Evolutionary conservation across 257 asterid species (phyloP).

Genomic region (Nicotiana attenuata): DNA sequence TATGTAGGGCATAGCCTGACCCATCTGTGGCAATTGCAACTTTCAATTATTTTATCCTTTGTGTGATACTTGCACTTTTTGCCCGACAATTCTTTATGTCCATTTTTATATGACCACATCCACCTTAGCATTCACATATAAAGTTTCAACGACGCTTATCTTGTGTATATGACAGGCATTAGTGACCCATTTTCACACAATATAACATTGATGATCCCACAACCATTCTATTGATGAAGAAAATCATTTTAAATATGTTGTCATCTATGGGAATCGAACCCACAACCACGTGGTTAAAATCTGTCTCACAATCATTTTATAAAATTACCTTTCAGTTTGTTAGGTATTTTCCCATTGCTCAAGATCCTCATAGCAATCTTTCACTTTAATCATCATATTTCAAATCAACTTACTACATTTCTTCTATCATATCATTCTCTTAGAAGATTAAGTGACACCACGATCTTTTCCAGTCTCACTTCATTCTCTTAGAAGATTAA

Average conservation of each 20-base stretch:
- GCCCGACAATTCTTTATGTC: background rate
- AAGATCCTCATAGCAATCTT: background rate
- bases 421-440: background rate
- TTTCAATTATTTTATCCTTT: background rate
- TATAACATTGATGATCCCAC: background rate
- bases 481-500: background rate
- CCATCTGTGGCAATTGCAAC: background rate
- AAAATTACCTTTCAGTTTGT: background rate
- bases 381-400: background rate
- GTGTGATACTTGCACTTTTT: background rate
- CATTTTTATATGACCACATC: background rate
- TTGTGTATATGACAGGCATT: background rate
- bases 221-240: background rate
- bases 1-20: background rate
- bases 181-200: background rate
- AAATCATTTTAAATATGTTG: too few relatives aligned
- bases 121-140: background rate
- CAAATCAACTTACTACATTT: background rate
- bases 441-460: background rate
- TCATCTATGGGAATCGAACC: too few relatives aligned
- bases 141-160: background rate
- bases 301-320: background rate
- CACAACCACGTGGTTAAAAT: too few relatives aligned
- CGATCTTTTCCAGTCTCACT: background rate
- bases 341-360: background rate